These are phyloP conservation scores for Borealophlyctis nickersoniae DNA, from an alignment of 192 early-diverging fungal species.

Conservation along the genomic window DNA sequence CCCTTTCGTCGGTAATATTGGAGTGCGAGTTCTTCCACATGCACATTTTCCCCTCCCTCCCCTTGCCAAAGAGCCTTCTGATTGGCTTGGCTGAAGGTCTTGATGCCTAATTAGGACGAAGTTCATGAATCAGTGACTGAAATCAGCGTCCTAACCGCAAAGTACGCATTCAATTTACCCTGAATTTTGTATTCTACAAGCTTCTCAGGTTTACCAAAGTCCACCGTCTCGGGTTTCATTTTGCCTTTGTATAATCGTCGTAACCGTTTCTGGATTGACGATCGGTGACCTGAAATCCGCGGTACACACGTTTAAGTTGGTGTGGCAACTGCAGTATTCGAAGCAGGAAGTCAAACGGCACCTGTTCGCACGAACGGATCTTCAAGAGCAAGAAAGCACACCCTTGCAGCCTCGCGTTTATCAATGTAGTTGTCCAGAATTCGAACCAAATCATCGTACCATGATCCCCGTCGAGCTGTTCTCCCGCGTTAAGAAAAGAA, in stretches of 20 bases:
- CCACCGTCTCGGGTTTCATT: not conserved
- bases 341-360: too few relatives aligned
- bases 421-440: slow-evolving; percentile 6
- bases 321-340: slow-evolving; percentile 16
- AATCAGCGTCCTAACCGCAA: too few relatives aligned
- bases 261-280: not conserved
- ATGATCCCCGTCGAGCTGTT: slow-evolving; percentile 23
- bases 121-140: not conserved
- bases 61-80: slow-evolving; percentile 28
- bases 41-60: slow-evolving; percentile 10
- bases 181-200: not conserved
- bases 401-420: slow-evolving; percentile 11
- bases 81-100: slow-evolving; percentile 25
- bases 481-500: too few relatives aligned
- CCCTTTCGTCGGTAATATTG: slow-evolving; percentile 21
- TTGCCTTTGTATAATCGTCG: slow-evolving; percentile 4
- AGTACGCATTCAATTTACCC: too few relatives aligned
- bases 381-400: slow-evolving; percentile 26
- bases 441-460: slow-evolving; percentile 34
- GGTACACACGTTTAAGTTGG: not conserved
- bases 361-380: slow-evolving; percentile 31
- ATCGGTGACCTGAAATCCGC: slow-evolving; percentile 6
- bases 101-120: slow-evolving; percentile 11
- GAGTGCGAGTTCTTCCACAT: slow-evolving; percentile 36
- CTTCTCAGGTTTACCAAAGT: not conserved